A percentile compares a stretch with the other conserved stretches of the same genome.
These are phyloP conservation scores for Candida boleticola DNA, from an alignment of 805 yeast species.

Conservation along the genomic window DNA sequence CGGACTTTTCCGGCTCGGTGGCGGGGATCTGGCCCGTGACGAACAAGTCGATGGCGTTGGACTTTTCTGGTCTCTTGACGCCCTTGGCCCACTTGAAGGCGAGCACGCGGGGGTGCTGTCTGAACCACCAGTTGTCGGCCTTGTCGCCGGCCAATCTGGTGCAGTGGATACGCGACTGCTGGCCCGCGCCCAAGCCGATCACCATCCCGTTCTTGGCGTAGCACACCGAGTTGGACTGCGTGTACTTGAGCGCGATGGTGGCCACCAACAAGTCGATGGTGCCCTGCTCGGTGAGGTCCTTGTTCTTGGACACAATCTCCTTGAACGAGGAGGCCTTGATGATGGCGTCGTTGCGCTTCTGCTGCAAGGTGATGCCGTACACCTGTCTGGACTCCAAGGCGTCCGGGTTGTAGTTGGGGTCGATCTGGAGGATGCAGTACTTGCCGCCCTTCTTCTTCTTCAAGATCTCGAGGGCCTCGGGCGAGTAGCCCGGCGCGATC, in stretches of 20 bases:
- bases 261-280: conserved; percentile 93
- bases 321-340: conserved; percentile 86
- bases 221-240: conserved; percentile 98
- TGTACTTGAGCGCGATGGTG: conserved; percentile 93
- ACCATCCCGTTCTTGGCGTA: conserved; percentile 99
- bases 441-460: conserved; percentile 95
- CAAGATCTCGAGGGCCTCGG: conserved; percentile 87
- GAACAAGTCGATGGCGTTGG: conserved; percentile 93
- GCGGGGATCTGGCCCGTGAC: conserved; percentile 91
- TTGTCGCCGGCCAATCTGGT: conserved; percentile 99
- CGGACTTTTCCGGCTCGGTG: conserved; percentile 87
- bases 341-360: conserved; percentile 96
- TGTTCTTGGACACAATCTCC: conserved; percentile 87
- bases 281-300: conserved; percentile 87
- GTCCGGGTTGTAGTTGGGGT: conserved; percentile 88
- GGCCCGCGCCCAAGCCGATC: conserved; percentile 98
- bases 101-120: conserved; percentile 95
- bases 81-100: conserved; percentile 98
- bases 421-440: conserved; percentile 94
- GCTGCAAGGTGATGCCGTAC: conserved; percentile 92
- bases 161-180: conserved; percentile 98
- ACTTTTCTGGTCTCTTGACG: conserved; percentile 96
- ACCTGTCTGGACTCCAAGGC: conserved; percentile 87
- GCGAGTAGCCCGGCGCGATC: conserved; percentile 94
- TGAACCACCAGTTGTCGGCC: conserved; percentile 99